phyloP scores from a whole-genome alignment of 306 rosid species.

The Prunus padus region DNA sequence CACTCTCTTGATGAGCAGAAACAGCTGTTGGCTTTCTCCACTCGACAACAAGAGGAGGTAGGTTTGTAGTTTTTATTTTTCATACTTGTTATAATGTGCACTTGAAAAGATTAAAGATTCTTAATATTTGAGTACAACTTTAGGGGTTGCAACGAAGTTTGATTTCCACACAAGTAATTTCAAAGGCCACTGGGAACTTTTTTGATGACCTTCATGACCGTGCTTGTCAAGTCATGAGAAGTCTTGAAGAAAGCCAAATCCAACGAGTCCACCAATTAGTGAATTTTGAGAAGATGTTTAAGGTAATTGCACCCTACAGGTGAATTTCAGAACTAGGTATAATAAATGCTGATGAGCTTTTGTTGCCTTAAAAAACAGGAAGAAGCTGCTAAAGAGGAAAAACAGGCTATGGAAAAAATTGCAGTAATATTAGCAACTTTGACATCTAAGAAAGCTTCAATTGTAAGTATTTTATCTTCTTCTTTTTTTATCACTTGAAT shows the following conservation, averaged over 20 bases:
- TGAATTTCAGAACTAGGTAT: background rate
- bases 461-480: conserved; percentile 37
- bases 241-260: conserved; percentile 59
- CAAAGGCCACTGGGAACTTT: conserved; percentile 60
- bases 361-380: conserved; percentile 54
- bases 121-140: conserved; percentile 24
- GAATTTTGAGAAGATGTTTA: conserved; percentile 70
- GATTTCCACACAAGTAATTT: conserved; percentile 57
- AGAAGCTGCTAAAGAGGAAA: conserved; percentile 67
- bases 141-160: conserved; percentile 68
- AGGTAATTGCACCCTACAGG: conserved; percentile 43
- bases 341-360: conserved; percentile 20
- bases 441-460: conserved; percentile 62
- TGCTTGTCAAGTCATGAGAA: conserved; percentile 53
- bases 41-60: conserved; percentile 74
- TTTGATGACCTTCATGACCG: conserved; percentile 53
- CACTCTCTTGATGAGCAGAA: conserved; percentile 73
- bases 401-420: conserved; percentile 59
- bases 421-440: conserved; percentile 54
- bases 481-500: background rate
- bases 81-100: background rate
- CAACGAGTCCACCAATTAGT: conserved; percentile 52
- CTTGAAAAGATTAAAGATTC: conserved; percentile 11
- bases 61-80: conserved; percentile 3
- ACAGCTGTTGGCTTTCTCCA: conserved; percentile 53